Evolutionary conservation across 768 basidiomycete genomes (phyloP).

Genomic region (Psilocybe cyanescens): DNA sequence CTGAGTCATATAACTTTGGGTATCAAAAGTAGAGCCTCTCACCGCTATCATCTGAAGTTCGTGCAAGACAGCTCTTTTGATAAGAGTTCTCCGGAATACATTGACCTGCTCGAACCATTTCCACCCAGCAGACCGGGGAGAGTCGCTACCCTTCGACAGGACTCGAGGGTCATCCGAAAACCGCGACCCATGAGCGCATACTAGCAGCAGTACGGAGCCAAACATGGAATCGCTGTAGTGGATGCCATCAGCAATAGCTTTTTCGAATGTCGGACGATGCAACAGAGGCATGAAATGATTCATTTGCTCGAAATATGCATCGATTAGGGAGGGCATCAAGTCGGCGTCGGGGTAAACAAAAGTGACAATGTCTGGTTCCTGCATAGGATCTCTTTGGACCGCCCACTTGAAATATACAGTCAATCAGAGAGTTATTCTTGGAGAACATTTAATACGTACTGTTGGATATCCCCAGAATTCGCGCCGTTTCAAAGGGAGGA

Average conservation of each 20-base stretch:
- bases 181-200: conserved; percentile 71
- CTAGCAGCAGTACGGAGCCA: conserved; percentile 53
- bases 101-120: conserved; percentile 70
- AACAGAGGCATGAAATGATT: conserved; percentile 68
- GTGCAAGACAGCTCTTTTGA: conserved; percentile 62
- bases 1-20: neutral
- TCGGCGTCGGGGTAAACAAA: conserved; percentile 57
- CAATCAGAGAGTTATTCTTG: neutral
- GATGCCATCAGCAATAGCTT: conserved; percentile 47
- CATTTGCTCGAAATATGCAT: conserved; percentile 64
- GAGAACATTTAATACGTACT: conserved; percentile 30
- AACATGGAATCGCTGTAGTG: conserved; percentile 57
- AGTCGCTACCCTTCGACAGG: conserved; percentile 47
- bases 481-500: conserved; percentile 36
- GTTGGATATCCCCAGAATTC: conserved; percentile 56
- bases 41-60: conserved; percentile 76
- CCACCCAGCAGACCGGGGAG: conserved; percentile 56
- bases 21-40: conserved; percentile 22
- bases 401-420: conserved; percentile 34
- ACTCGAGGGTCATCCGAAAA: conserved; percentile 67
- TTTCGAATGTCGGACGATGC: conserved; percentile 72
- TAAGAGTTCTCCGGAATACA: conserved; percentile 59
- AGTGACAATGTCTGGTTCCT: conserved; percentile 22
- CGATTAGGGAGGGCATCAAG: conserved; percentile 56
- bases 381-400: conserved; percentile 23